Conservation (phyloP, 208 protist species). For the Trypanosoma brucei region DNA sequence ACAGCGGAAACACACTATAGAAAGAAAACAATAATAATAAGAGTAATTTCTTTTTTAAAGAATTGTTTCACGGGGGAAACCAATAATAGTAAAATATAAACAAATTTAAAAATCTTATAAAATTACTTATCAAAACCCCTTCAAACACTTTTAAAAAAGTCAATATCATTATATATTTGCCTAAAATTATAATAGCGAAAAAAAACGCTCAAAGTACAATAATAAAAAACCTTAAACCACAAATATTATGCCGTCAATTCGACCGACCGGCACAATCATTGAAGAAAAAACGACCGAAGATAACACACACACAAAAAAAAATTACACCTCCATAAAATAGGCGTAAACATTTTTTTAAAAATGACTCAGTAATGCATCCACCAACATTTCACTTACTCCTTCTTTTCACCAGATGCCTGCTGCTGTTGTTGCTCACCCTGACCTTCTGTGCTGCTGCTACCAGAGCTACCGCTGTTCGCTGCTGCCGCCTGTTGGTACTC, state of each 20-base stretch:
- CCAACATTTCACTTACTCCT: conserved; percentile 5
- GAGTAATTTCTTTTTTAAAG: conserved; percentile 12
- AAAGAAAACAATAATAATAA: conserved; percentile 10
- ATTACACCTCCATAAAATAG: conserved; percentile 1
- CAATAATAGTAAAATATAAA: too few relatives aligned
- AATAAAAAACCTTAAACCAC: too few relatives aligned
- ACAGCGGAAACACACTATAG: conserved; percentile 1
- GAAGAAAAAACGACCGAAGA: too few relatives aligned
- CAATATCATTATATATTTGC: not conserved
- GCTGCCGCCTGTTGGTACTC: conserved; percentile 78
- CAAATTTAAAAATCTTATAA: too few relatives aligned
- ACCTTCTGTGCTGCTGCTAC: conserved; percentile 4
- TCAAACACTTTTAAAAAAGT: too few relatives aligned
- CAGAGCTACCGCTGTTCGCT: conserved; percentile 30
- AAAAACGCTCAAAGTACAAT: conserved; percentile 2
- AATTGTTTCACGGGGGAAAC: not conserved
- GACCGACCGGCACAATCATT: too few relatives aligned
- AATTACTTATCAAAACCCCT: too few relatives aligned
- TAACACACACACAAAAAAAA: conserved; percentile 3
- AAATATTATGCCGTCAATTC: too few relatives aligned
- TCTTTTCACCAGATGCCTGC: conserved; percentile 10
- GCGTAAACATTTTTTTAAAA: conserved; percentile 17
- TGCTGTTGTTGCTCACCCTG: conserved; percentile 19
- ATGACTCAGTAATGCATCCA: conserved; percentile 29
- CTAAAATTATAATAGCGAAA: conserved; percentile 13